Percentiles rank a stretch among this genome's conserved stretches.
phyloP scores from a whole-genome alignment of 2,329 filamentous ascomycete genomes.

The Pezicula neosporulosa region DNA sequence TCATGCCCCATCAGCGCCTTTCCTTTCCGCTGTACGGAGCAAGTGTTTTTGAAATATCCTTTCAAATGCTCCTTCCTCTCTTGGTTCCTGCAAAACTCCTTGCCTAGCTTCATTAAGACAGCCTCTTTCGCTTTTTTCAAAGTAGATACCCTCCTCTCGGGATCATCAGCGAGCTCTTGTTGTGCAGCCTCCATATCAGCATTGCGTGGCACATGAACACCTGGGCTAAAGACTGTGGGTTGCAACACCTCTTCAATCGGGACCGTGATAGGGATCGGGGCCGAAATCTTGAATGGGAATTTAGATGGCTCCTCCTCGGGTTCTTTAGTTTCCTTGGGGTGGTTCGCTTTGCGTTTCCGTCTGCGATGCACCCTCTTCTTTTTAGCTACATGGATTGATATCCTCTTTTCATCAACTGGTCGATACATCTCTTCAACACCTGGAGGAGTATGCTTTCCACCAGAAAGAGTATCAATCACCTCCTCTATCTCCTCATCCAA shows the following conservation, averaged over 20 bases:
- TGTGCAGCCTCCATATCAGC: constrained; percentile 53
- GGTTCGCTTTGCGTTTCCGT: constrained; percentile 28
- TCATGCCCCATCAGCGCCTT: constrained; percentile 34
- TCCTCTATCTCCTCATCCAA: constrained; percentile 16
- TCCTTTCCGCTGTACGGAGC: constrained; percentile 16
- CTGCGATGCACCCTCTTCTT: constrained; percentile 36
- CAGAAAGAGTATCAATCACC: constrained; percentile 16
- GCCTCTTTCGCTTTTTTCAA: constrained; percentile 57
- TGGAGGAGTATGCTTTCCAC: not conserved
- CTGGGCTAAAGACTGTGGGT: constrained; percentile 50
- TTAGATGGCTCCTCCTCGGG: constrained; percentile 9
- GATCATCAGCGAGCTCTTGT: constrained; percentile 53
- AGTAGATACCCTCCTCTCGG: constrained; percentile 49
- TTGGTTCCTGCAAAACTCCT: constrained; percentile 41
- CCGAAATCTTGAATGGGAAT: not conserved
- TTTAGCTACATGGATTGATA: constrained; percentile 37
- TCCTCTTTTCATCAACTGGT: constrained; percentile 1
- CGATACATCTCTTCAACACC: constrained; percentile 1
- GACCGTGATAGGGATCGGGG: not conserved
- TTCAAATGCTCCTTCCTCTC: constrained; percentile 18
- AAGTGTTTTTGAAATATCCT: constrained; percentile 23
- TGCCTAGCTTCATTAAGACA: constrained; percentile 54
- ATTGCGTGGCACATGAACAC: constrained; percentile 56
- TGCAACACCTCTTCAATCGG: constrained; percentile 26
- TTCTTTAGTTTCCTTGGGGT: constrained; percentile 27